Evolutionary conservation across 116 monocot genomes (phyloP), one percentile per base, ranked within the genome.

Genomic region (Iris pallida): DNA sequence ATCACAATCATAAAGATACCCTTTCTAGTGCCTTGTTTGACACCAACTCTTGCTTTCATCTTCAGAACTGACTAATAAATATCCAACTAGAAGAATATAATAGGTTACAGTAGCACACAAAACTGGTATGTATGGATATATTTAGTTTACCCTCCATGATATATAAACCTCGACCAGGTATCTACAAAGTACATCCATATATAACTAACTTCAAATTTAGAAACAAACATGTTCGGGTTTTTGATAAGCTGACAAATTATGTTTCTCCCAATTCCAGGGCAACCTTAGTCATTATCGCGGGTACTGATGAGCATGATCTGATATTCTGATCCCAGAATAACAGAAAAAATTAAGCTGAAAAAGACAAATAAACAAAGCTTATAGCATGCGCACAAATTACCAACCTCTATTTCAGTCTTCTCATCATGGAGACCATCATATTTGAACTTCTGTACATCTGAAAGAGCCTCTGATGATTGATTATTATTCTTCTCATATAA

Each of bases 381-480:
- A 61, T 49, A 67, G 8, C 44, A 49, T 49, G 20, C 57, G 11
- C 20, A 75, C 0, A 52, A 16, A 59, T 54, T 53, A 56, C 63
- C 13, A 48, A 81, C 85, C 80, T 73, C 71, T 58, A 62, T 73
- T 12, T 68, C 71, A 43, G 58, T 59, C 17, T 46, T 70, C 49
- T 76, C 76, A 60, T 57, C 75, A 60, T 73, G 59, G 18, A 16
- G 19, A 43, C 52, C 72, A 57, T 18, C 13, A 67, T 71, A 60
- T 61, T 79, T 73, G 57, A 59, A 10, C 45, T 71, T 57, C 18
- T 80, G 45, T 3, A 20, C 59, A 40, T 81, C 68, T 47, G 52
- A 16, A 65, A 49, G 16, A 13, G 42, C 12, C 48, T 76, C 72
- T 0, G 61, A 65, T 56, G 56, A 41, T 15, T 76, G 56, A 42